A percentile compares a stretch with the other conserved stretches of the same genome.
phyloP scores from a whole-genome alignment of 768 basidiomycete genomes.

The Lactifluus volemus region DNA sequence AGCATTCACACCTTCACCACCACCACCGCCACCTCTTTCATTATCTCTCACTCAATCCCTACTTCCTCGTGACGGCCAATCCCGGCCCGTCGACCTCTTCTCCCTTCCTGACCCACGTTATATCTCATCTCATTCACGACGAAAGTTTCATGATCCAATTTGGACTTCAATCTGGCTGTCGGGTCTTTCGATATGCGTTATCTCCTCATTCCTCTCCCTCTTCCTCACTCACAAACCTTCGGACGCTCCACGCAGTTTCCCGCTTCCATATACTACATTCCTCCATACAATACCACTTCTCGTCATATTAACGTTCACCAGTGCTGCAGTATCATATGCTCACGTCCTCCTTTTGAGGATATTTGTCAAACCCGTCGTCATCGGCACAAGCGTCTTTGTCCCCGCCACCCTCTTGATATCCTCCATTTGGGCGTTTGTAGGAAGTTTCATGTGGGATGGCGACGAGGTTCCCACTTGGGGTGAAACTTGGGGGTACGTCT shows the following conservation, averaged over 20 bases:
- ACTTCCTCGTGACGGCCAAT: conserved; percentile 60
- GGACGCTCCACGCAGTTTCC: conserved; percentile 28
- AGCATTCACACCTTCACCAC: conserved; percentile 23
- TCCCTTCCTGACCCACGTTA: conserved; percentile 70
- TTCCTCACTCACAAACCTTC: conserved; percentile 45
- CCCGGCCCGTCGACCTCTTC: conserved; percentile 61
- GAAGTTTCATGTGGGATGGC: conserved; percentile 61
- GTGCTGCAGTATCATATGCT: conserved; percentile 61
- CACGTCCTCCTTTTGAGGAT: conserved; percentile 71
- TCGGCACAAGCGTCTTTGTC: conserved; percentile 67
- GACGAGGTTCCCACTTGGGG: conserved; percentile 64
- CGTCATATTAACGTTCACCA: conserved; percentile 60
- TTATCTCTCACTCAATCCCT: conserved; percentile 73
- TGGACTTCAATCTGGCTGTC: conserved; percentile 65
- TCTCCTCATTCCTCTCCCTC: conserved; percentile 58
- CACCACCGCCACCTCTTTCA: conserved; percentile 42
- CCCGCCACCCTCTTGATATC: conserved; percentile 68
- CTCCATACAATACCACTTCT: conserved; percentile 72
- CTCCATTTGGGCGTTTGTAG: conserved; percentile 73
- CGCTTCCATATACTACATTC: conserved; percentile 66
- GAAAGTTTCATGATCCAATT: conserved; percentile 64
- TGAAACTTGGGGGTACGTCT: conserved; percentile 65
- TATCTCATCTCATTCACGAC: conserved; percentile 43
- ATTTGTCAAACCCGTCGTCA: conserved; percentile 78
- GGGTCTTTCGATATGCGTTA: conserved; percentile 48